A percentile compares a stretch with the other conserved stretches of the same genome.
Conservation (phyloP, 352 stramenopile genomes). For the Globisporangium paroecandrum region DNA sequence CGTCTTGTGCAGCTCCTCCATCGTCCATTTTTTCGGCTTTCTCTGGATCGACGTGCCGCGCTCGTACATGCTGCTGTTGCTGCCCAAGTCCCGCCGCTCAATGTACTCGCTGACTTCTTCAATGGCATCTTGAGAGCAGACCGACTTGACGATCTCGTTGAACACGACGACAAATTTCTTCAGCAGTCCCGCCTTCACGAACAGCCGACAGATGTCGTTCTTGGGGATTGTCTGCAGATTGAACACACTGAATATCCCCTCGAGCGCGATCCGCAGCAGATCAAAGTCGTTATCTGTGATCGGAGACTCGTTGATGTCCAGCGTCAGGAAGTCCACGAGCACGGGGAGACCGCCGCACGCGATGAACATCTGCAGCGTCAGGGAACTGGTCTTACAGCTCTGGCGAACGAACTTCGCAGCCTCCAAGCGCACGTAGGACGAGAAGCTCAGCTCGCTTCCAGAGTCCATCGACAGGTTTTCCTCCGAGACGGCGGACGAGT, state of each 20-base stretch:
- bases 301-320: constrained; percentile 24
- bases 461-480: constrained; percentile 21
- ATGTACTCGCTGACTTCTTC: constrained; percentile 11
- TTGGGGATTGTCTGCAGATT: constrained; percentile 89
- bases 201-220: constrained; percentile 93
- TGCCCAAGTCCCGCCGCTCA: background rate
- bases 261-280: constrained; percentile 80
- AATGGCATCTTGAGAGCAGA: constrained; percentile 19
- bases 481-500: constrained; percentile 9
- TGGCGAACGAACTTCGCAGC: constrained; percentile 87
- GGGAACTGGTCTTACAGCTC: constrained; percentile 81
- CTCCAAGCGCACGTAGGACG: constrained; percentile 72
- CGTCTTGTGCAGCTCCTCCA: constrained; percentile 74
- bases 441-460: constrained; percentile 27
- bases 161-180: constrained; percentile 88
- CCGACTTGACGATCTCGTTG: constrained; percentile 56
- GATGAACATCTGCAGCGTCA: constrained; percentile 93
- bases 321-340: constrained; percentile 76
- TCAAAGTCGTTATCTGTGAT: constrained; percentile 42
- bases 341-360: constrained; percentile 87
- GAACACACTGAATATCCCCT: constrained; percentile 91
- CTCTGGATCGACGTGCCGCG: constrained; percentile 10
- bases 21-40: constrained; percentile 34
- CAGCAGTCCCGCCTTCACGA: constrained; percentile 90
- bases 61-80: background rate